Base-by-base conservation (phyloP, 257 asterid species). In the Nicotiana otophora region DNA sequence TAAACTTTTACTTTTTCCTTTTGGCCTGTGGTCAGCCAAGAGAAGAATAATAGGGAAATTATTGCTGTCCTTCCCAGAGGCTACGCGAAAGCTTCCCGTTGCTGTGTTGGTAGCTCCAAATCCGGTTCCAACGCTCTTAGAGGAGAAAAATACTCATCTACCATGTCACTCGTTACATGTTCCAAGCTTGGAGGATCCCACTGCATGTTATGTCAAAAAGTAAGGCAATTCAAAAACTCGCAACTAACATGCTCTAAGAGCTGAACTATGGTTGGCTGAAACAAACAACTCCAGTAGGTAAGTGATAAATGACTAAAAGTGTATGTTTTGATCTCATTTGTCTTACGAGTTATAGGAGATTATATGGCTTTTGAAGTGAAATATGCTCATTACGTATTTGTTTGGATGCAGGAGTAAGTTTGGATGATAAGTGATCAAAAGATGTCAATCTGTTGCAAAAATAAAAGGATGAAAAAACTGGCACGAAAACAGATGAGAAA, bases 111-210 rank as follows among this genome's bases (percentile, higher is more conserved):
- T 57, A 95, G 92, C 65, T 93, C 90, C n/a, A 95, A 91, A 51
- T 92, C 95, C 64, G 97, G 97, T 89, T 93, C 99, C 11, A 80
- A 67, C 11, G 93, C 92, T 61, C 91, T 85, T 48, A 91, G 83
- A 17, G 91, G 92, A 48, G 92, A 67, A 53, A 95, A 92, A 85
- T 95, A 95, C 86, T 83, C 87, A 82, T 95, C 97, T 51, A 95
- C 94, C 99, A 95, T 95, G 88, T 95, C 98, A 82, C 88, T 61
- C 19, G 97, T 83, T 84, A 91, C 98, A 54, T 89, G 85, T 80
- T 91, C 94, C 90, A 95, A 88, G 83, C 87, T 95, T 48, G 98
- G 99, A 57, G 99, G 99, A 82, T 90, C 88, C 98, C 99, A 95
- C 99, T 95, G 95, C 91, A 90, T 42, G 58, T 51, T 81, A 26